A percentile compares a stretch with the other conserved stretches of the same genome.
phyloP scores from a whole-genome alignment of 2,329 filamentous ascomycete species.

The Periconia sp. region DNA sequence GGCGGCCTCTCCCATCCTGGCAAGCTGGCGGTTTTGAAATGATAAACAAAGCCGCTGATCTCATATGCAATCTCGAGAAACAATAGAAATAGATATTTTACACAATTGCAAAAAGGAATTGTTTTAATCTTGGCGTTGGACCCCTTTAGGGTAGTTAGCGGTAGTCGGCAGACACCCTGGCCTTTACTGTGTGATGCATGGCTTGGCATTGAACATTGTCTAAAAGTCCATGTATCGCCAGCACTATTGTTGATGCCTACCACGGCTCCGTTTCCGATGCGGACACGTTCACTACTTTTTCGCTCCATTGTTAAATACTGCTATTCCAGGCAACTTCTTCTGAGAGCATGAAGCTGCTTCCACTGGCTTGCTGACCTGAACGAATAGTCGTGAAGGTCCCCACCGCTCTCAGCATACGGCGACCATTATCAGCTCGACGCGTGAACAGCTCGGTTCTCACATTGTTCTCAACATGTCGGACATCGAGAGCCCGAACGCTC shows the following conservation, averaged over 20 bases:
- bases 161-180: slow-evolving; percentile 9
- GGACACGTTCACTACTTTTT: slow-evolving; percentile 15
- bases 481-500: slow-evolving; percentile 28
- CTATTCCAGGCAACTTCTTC: slow-evolving; percentile 19
- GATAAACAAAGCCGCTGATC: too few species aligned
- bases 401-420: slow-evolving; percentile 25
- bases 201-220: slow-evolving; percentile 12
- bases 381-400: slow-evolving; percentile 33
- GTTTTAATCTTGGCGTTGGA: too few species aligned
- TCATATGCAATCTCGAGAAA: too few species aligned
- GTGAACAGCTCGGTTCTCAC: slow-evolving; percentile 7
- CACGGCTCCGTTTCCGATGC: slow-evolving; percentile 11
- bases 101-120: too few species aligned
- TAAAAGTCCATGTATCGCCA: slow-evolving; percentile 10
- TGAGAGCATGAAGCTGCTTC: slow-evolving; percentile 34
- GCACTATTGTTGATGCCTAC: slow-evolving; percentile 24
- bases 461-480: slow-evolving; percentile 33
- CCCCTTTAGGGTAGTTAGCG: too few species aligned
- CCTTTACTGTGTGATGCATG: slow-evolving; percentile 11
- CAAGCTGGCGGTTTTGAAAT: too few species aligned
- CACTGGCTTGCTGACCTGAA: slow-evolving; percentile 29
- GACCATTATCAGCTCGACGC: slow-evolving; percentile 20
- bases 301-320: slow-evolving; percentile 9
- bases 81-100: too few species aligned
- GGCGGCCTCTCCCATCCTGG: too few species aligned